phyloP scores from a whole-genome alignment of 2,329 filamentous ascomycete species.

The Fusarium transvaalense region DNA sequence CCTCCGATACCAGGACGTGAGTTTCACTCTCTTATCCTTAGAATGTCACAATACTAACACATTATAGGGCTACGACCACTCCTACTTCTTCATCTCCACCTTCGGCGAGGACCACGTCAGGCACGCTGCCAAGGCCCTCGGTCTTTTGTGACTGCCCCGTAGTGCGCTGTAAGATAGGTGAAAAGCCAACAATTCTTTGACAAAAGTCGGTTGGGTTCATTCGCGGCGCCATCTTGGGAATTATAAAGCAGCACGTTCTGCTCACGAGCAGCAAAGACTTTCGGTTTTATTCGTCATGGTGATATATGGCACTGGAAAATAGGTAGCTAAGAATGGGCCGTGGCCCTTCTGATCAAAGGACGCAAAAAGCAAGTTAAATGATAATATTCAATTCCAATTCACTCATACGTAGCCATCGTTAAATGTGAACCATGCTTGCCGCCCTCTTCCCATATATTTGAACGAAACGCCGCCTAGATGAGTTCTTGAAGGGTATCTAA shows the following conservation, averaged over 20 bases:
- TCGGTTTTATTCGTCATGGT: constrained; percentile 16
- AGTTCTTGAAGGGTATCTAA: constrained; percentile 36
- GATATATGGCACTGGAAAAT: constrained; percentile 14
- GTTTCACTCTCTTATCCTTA: constrained; percentile 34
- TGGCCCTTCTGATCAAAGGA: constrained; percentile 8
- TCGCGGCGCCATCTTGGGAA: constrained; percentile 22
- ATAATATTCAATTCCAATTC: constrained; percentile 25
- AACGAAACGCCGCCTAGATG: constrained; percentile 44
- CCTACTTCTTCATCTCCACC: constrained; percentile 94
- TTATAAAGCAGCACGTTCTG: constrained; percentile 2
- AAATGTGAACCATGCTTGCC: constrained; percentile 12
- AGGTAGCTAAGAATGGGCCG: constrained; percentile 1
- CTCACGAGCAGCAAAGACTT: constrained; percentile 9
- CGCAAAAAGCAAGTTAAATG: constrained; percentile 37
- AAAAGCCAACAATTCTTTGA: constrained; percentile 26
- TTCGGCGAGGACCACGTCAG: constrained; percentile 93
- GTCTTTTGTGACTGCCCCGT: constrained; percentile 51
- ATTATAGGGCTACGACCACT: constrained; percentile 87
- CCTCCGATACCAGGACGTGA: constrained; percentile 83
- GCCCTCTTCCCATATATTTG: constrained; percentile 30
- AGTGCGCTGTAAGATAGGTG: constrained; percentile 40
- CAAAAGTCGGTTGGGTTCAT: constrained; percentile 22
- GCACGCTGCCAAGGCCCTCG: constrained; percentile 88
- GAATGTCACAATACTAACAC: not conserved
- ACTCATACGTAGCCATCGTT: constrained; percentile 22